Base-by-base conservation (phyloP, 2,329 filamentous ascomycete genomes). In the Aaosphaeria arxii region DNA sequence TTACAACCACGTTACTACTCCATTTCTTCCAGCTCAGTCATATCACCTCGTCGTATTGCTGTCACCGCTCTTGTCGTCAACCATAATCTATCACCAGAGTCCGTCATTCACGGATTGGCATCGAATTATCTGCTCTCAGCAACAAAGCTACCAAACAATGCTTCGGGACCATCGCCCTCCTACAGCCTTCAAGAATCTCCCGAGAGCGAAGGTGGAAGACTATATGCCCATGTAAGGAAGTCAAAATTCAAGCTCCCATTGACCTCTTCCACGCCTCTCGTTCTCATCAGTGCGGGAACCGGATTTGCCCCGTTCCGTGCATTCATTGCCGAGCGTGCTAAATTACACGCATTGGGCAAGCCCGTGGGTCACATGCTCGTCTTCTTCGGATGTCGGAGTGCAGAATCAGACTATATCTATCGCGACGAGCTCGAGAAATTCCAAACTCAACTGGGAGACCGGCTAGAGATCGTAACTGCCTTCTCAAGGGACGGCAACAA, bases 211-310 rank as follows among this genome's bases (percentile, higher is more conserved):
- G 51, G 61, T 31, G 51, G 58, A 9, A 61, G 53, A n/a, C 45
- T 74, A 40, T 64, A 63, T 50, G 73, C 73, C 1, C 70, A 74
- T 48, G 59, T 75, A 40, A 69, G 71, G 29, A 67, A 66, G 46
- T 74, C 71, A 1, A 71, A 69, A 36, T 79, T 79, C 66, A 75
- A 75, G 43, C 68, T 78, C 2, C 77, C 77, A 0, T 58, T 68
- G 7, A 59, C 67, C 0, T 58, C 68, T 5, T 68, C 64, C 4
- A 73, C 66, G 0, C 80, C 79, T 0, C 61, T 84, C 7, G 68
- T 83, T 44, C 78, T 74, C 53, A 58, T 70, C 40, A 56, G 52
- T 33, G 66, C 66, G 4, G 65, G 66, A 6, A 67, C 64, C n/a
- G 65, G 66, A 7, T 59, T 69, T 32, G 66, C 66, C 6, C 65